phyloP scores from a whole-genome alignment of 2,329 filamentous ascomycete species.

The Cytospora mali region DNA sequence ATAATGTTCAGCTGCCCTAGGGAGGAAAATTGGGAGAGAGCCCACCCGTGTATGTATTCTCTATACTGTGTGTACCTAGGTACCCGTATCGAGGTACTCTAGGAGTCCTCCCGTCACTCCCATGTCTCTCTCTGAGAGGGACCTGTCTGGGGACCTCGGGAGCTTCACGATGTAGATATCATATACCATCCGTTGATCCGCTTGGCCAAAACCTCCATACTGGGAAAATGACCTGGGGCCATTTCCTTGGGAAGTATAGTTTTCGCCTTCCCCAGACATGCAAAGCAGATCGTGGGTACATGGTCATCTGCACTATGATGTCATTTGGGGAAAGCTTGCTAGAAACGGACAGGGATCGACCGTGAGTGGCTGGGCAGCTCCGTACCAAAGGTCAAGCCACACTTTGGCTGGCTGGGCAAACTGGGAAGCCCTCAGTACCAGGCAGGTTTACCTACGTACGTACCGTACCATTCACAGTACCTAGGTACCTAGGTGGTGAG shows the following conservation, averaged over 20 bases:
- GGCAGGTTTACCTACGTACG: too few species aligned
- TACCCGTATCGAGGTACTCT: not conserved
- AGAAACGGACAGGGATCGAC: slow-evolving; percentile 1
- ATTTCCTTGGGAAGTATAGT: not conserved
- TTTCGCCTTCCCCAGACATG: not conserved
- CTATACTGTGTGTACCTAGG: too few species aligned
- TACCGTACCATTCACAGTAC: too few species aligned
- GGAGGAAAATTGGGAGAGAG: not conserved
- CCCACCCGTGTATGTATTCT: not conserved
- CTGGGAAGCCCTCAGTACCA: not conserved
- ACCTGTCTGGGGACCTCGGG: too few species aligned
- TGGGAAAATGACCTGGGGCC: too few species aligned
- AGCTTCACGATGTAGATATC: too few species aligned
- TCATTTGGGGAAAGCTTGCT: slow-evolving; percentile 14
- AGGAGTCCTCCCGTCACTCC: not conserved
- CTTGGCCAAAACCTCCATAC: slow-evolving; percentile 1
- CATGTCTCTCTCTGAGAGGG: not conserved
- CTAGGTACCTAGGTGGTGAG: too few species aligned
- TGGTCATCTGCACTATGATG: slow-evolving; percentile 23
- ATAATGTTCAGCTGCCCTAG: too few species aligned
- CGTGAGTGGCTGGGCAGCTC: not conserved
- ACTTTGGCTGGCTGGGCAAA: not conserved
- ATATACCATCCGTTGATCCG: too few species aligned
- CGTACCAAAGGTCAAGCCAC: not conserved
- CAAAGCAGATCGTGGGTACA: not conserved